phyloP scores from a whole-genome alignment of 768 basidiomycete genomes.

The Termitomyces titanicus region DNA sequence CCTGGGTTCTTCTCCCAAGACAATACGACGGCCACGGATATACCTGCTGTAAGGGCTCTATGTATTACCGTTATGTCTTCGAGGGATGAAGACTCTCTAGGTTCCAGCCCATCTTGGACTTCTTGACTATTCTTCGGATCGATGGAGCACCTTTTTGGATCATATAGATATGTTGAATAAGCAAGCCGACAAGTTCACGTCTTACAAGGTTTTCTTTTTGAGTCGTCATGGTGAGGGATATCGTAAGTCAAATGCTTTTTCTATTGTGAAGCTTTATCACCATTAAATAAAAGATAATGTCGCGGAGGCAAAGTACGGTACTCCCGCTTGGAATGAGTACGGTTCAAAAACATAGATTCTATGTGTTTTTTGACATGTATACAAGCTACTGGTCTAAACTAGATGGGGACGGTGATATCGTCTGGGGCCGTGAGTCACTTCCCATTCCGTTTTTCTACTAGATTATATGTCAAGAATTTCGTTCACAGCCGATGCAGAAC shows the following conservation, averaged over 20 bases:
- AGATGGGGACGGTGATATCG: slow-evolving; percentile 59
- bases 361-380: background rate
- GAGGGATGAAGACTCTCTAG: slow-evolving; percentile 25
- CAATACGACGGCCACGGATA: slow-evolving; percentile 21
- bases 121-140: slow-evolving; percentile 40
- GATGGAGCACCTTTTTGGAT: slow-evolving; percentile 46
- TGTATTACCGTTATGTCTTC: background rate
- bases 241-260: slow-evolving; percentile 41
- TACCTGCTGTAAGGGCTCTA: slow-evolving; percentile 27
- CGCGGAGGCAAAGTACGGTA: slow-evolving; percentile 55
- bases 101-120: slow-evolving; percentile 58
- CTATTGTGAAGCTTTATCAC: background rate
- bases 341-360: slow-evolving; percentile 11
- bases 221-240: slow-evolving; percentile 72
- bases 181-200: slow-evolving; percentile 29
- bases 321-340: slow-evolving; percentile 58
- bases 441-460: background rate
- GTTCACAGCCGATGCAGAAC: slow-evolving; percentile 55
- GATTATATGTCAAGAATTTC: background rate
- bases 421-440: slow-evolving; percentile 66
- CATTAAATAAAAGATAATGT: slow-evolving; percentile 58
- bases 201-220: slow-evolving; percentile 64
- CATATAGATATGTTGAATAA: slow-evolving; percentile 46
- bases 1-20: slow-evolving; percentile 42
- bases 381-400: slow-evolving; percentile 59